Conservation (phyloP, 2,329 filamentous ascomycete genomes). For the Neopestalotiopsis clavispora region DNA sequence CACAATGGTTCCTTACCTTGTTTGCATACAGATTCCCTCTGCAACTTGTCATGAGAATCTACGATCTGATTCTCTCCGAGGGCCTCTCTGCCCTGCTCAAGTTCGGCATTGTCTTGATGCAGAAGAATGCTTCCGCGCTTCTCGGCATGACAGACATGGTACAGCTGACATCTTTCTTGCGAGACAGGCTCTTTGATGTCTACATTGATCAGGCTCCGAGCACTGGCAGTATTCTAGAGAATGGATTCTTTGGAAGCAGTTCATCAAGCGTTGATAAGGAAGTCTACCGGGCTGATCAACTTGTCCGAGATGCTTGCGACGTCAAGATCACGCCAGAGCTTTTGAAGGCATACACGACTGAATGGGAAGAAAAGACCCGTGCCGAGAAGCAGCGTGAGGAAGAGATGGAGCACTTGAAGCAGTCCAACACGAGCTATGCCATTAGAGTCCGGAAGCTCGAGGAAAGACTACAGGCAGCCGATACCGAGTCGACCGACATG, state of each 20-base stretch:
- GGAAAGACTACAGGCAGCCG: constrained; percentile 84
- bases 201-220: constrained; percentile 96
- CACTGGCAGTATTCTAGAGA: constrained; percentile 90
- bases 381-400: constrained; percentile 80
- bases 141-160: constrained; percentile 91
- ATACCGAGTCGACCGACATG: constrained; percentile 87
- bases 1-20: constrained; percentile 98
- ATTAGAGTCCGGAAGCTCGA: constrained; percentile 83
- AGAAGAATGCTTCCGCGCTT: constrained; percentile 82
- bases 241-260: constrained; percentile 94
- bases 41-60: constrained; percentile 93
- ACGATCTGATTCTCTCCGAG: constrained; percentile 92
- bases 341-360: constrained; percentile 77
- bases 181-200: constrained; percentile 92
- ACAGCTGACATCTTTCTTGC: constrained; percentile 85
- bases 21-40: constrained; percentile 98
- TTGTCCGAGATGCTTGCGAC: constrained; percentile 90
- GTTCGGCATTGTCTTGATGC: constrained; percentile 95
- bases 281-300: constrained; percentile 90
- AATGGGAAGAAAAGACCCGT: constrained; percentile 94
- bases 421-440: constrained; percentile 69
- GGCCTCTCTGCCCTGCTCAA: constrained; percentile 91
- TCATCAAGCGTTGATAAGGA: constrained; percentile 91
- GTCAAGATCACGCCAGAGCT: constrained; percentile 84
- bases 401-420: constrained; percentile 77